A percentile compares a stretch with the other conserved stretches of the same genome.
Evolutionary conservation across 2,329 filamentous ascomycete species (phyloP).

Genomic region (Penicillium sp.): DNA sequence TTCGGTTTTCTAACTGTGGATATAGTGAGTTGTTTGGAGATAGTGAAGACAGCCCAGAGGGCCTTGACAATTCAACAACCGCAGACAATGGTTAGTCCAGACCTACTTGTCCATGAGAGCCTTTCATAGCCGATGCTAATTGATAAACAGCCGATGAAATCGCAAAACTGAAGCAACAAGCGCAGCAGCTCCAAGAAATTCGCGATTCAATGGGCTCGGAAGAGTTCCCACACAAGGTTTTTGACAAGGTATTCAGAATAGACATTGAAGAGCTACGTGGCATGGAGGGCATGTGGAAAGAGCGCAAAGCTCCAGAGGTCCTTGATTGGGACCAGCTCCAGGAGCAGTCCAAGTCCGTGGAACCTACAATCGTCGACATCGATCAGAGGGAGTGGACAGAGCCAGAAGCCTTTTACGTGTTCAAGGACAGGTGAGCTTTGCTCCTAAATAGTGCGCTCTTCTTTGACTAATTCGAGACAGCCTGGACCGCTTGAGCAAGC

Average conservation of each 20-base stretch:
- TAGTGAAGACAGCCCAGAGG: conserved; percentile 79
- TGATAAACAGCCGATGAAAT: conserved; percentile 67
- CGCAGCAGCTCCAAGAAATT: conserved; percentile 79
- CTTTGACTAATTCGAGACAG: conserved; percentile 39
- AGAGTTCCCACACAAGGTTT: conserved; percentile 76
- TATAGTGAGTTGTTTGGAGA: conserved; percentile 79
- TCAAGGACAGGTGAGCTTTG: conserved; percentile 66
- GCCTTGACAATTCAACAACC: conserved; percentile 77
- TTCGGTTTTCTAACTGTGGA: conserved; percentile 21
- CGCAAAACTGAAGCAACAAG: conserved; percentile 79
- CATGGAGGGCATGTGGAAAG: conserved; percentile 97
- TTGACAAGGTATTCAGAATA: conserved; percentile 86
- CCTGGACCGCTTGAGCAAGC: conserved; percentile 71
- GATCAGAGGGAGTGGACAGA: conserved; percentile 80
- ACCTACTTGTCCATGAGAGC: not conserved
- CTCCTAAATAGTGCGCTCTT: not conserved
- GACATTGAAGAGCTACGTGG: conserved; percentile 80
- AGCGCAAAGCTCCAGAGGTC: conserved; percentile 69
- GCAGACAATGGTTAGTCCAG: conserved; percentile 68
- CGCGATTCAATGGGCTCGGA: conserved; percentile 75
- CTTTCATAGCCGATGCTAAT: conserved; percentile 18
- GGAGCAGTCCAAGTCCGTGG: conserved; percentile 53
- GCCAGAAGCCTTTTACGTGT: conserved; percentile 80
- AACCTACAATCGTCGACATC: conserved; percentile 57
- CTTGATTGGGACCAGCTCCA: conserved; percentile 67